Evolutionary conservation across 352 stramenopile genomes (phyloP).

Genomic region (Hyaloperonospora arabidopsidis): DNA sequence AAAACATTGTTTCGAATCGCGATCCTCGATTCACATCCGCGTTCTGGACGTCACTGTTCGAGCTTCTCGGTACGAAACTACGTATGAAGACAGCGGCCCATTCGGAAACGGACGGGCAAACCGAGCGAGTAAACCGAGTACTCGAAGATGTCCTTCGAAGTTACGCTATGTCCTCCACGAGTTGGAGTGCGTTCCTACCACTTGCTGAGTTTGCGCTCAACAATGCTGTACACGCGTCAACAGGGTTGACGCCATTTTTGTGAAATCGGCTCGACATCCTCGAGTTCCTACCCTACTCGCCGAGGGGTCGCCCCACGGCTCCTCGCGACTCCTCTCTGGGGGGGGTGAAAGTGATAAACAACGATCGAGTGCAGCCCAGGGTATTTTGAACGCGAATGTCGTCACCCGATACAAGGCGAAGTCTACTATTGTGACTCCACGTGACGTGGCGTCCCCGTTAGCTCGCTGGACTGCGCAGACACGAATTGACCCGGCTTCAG

Average conservation of each 20-base stretch:
- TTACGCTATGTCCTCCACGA: neutral
- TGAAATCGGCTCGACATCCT: neutral
- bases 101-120: constrained; percentile 7
- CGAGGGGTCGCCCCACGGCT: neutral
- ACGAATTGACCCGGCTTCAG: neutral
- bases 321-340: neutral
- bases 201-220: neutral
- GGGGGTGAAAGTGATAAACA: neutral
- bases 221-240: neutral
- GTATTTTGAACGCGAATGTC: neutral
- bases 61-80: neutral
- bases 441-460: neutral
- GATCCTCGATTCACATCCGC: neutral
- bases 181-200: constrained; percentile 1
- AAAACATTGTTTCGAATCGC: neutral
- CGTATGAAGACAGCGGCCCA: constrained; percentile 2
- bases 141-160: neutral
- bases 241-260: neutral
- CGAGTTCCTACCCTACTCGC: neutral
- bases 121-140: neutral
- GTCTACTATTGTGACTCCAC: neutral
- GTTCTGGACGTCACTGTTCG: constrained; percentile 4
- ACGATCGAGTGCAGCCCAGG: neutral
- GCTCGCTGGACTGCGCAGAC: neutral
- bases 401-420: neutral